These are phyloP conservation scores for Curvularia hawaiiensis DNA, from an alignment of 2,329 filamentous ascomycete genomes.

Conservation along the genomic window DNA sequence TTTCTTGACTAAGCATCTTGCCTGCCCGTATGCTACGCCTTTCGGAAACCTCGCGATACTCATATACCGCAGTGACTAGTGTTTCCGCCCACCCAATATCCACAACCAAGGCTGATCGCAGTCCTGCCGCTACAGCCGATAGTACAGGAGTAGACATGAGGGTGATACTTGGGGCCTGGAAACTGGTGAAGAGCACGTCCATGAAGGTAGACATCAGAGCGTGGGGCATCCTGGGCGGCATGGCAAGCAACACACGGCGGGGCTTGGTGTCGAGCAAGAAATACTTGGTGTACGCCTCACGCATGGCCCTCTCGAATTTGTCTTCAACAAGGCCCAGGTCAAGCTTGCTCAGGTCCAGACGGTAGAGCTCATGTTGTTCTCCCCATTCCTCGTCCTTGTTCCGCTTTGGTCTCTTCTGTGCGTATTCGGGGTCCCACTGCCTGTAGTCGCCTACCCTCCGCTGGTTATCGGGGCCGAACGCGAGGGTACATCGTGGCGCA, in stretches of 20 bases:
- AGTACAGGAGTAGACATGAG: constrained; percentile 79
- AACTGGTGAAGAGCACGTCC: constrained; percentile 78
- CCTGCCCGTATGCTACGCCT: constrained; percentile 75
- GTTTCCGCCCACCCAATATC: constrained; percentile 96
- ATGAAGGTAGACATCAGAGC: constrained; percentile 77
- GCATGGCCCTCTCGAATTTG: constrained; percentile 80
- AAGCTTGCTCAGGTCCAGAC: constrained; percentile 70
- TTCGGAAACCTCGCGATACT: constrained; percentile 80
- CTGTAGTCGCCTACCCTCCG: constrained; percentile 82
- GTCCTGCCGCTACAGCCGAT: constrained; percentile 75
- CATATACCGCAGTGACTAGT: constrained; percentile 82
- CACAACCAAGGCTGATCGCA: constrained; percentile 83
- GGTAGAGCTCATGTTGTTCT: constrained; percentile 75
- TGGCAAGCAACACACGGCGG: constrained; percentile 72
- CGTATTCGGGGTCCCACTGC: constrained; percentile 65
- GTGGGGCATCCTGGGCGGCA: constrained; percentile 79
- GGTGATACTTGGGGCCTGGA: constrained; percentile 80
- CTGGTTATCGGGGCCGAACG: constrained; percentile 76
- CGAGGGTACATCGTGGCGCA: constrained; percentile 70
- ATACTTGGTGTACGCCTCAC: constrained; percentile 82
- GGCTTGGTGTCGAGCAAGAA: constrained; percentile 74
- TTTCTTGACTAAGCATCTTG: constrained; percentile 70
- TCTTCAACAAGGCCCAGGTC: constrained; percentile 84
- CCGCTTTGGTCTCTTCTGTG: constrained; percentile 55
- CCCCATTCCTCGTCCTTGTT: constrained; percentile 63